These are phyloP conservation scores for Mediolabrus comicus DNA, from an alignment of 108 stramenopile species.

Conservation along the genomic window DNA sequence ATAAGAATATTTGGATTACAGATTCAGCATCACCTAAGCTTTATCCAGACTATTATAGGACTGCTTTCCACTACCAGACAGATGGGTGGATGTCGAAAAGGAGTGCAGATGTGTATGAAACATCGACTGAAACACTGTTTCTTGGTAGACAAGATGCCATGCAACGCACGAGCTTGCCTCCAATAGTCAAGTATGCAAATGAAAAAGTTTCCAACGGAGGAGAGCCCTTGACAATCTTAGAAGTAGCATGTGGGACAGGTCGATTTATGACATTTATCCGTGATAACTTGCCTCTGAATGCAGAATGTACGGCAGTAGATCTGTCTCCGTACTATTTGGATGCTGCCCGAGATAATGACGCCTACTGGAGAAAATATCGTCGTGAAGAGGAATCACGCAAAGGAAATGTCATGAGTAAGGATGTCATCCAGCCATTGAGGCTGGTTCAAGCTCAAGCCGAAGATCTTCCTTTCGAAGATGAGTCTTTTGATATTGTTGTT, in stretches of 20 bases:
- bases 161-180: too few relatives aligned
- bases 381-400: too few relatives aligned
- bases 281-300: conserved; percentile 48
- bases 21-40: too few relatives aligned
- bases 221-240: conserved; percentile 35
- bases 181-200: conserved; percentile 9
- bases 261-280: conserved; percentile 55
- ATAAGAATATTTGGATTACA: too few relatives aligned
- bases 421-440: conserved; percentile 6
- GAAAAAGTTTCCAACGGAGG: conserved; percentile 3
- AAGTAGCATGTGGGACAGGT: conserved; percentile 65
- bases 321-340: conserved; percentile 50
- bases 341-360: conserved; percentile 39
- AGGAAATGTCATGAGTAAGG: not conserved
- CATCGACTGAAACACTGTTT: too few relatives aligned
- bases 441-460: conserved; percentile 60
- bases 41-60: too few relatives aligned
- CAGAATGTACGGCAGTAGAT: conserved; percentile 33
- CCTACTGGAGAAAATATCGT: conserved; percentile 16
- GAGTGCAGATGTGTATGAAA: too few relatives aligned
- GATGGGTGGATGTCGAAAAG: too few relatives aligned
- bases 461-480: conserved; percentile 46
- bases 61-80: too few relatives aligned
- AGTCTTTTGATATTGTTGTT: conserved; percentile 53
- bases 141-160: too few relatives aligned